Evolutionary conservation across 129 eudicot species (phyloP).

Genomic region (Lactuca sativa): DNA sequence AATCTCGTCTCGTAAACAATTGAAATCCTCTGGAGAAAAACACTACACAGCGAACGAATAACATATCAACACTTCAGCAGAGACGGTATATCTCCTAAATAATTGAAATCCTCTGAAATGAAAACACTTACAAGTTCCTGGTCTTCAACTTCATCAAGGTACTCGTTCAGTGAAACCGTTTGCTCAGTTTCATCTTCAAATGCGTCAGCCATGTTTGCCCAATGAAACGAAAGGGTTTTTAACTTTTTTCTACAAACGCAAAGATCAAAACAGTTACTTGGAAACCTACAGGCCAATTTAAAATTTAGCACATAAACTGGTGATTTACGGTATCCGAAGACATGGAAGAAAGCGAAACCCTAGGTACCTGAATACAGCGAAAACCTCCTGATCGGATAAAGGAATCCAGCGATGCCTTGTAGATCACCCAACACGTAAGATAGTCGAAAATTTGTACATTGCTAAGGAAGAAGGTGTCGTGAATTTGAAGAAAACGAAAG

Average conservation of each 20-base stretch:
- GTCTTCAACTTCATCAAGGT: slow-evolving; percentile 68
- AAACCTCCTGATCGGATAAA: slow-evolving; percentile 3
- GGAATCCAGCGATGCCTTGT: slow-evolving; percentile 20
- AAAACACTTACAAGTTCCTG: slow-evolving; percentile 67
- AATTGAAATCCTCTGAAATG: background rate
- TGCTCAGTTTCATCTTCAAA: slow-evolving; percentile 80
- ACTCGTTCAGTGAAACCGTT: slow-evolving; percentile 64
- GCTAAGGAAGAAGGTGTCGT: slow-evolving; percentile 17
- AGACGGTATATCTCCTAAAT: background rate
- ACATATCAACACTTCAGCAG: background rate
- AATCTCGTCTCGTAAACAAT: background rate
- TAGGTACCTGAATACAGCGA: slow-evolving; percentile 18
- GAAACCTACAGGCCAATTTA: background rate
- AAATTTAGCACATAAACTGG: slow-evolving; percentile 6
- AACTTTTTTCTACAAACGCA: slow-evolving; percentile 6
- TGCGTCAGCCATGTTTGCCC: slow-evolving; percentile 56
- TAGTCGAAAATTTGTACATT: slow-evolving; percentile 5
- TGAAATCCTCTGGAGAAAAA: background rate
- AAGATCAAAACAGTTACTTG: slow-evolving; percentile 7
- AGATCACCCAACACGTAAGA: slow-evolving; percentile 3
- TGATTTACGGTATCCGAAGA: slow-evolving; percentile 12
- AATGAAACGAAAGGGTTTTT: background rate
- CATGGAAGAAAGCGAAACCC: slow-evolving; percentile 24
- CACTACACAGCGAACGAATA: background rate
- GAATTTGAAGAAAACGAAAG: slow-evolving; percentile 14